These are phyloP conservation scores for Hapsidospora chrysogenum DNA, from an alignment of 495 filamentous ascomycete genomes.

Conservation along the genomic window DNA sequence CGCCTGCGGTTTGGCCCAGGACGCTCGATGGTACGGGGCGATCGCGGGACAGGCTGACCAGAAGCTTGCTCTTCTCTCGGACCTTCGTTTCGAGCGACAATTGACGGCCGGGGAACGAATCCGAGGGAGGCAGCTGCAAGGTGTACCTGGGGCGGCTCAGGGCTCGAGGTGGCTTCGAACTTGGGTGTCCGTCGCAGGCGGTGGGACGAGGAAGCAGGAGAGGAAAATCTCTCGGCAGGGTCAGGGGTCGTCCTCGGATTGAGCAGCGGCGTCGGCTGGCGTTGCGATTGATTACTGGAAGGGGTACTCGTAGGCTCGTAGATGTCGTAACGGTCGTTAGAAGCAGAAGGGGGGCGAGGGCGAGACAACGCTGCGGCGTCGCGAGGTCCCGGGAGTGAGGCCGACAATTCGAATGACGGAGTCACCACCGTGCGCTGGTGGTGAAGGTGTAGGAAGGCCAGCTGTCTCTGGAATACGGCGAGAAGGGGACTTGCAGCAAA, in stretches of 20 bases:
- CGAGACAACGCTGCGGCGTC: slow-evolving; percentile 24
- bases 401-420: too few species aligned
- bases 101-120: too few species aligned
- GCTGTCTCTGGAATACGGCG: too few species aligned
- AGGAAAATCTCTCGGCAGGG: slow-evolving; percentile 13
- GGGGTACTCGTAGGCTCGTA: slow-evolving; percentile 15
- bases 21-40: too few species aligned
- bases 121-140: slow-evolving; percentile 18
- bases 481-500: too few species aligned
- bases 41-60: too few species aligned
- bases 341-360: slow-evolving; percentile 10
- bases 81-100: too few species aligned
- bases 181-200: slow-evolving; percentile 29
- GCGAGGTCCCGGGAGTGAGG: too few species aligned
- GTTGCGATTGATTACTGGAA: slow-evolving; percentile 24
- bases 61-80: too few species aligned
- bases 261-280: slow-evolving; percentile 15
- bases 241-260: slow-evolving; percentile 8
- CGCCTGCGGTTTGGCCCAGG: slow-evolving; percentile 7
- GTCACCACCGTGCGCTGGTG: too few species aligned
- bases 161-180: slow-evolving; percentile 25
- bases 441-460: too few species aligned
- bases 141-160: slow-evolving; percentile 17
- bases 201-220: slow-evolving; percentile 19
- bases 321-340: slow-evolving; percentile 26